phyloP scores from a whole-genome alignment of 805 yeast genomes.

The Ogataea corticis region DNA sequence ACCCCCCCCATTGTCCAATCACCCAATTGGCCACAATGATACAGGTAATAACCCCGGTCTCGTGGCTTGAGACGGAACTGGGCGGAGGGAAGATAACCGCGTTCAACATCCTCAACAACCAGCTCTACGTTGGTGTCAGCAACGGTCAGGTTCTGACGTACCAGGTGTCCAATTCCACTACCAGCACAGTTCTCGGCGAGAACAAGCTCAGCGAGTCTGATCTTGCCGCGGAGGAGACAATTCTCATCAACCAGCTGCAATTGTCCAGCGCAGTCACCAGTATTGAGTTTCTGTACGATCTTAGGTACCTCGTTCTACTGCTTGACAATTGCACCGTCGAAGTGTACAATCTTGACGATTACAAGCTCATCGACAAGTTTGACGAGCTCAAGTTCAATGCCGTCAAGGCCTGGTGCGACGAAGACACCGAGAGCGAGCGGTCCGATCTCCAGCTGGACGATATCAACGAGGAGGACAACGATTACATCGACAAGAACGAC shows the following conservation, averaged over 20 bases:
- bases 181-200: background rate
- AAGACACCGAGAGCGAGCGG: constrained; percentile 5
- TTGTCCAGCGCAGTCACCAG: constrained; percentile 29
- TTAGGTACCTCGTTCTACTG: constrained; percentile 33
- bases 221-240: constrained; percentile 19
- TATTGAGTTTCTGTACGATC: constrained; percentile 33
- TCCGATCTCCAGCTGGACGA: constrained; percentile 11
- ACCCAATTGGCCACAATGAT: constrained; percentile 14
- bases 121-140: constrained; percentile 24
- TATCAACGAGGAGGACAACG: constrained; percentile 26
- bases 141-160: constrained; percentile 22
- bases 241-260: constrained; percentile 15
- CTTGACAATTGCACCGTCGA: constrained; percentile 33
- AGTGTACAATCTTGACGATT: constrained; percentile 33
- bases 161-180: constrained; percentile 17
- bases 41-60: constrained; percentile 18
- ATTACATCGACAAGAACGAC: constrained; percentile 19
- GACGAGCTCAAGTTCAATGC: constrained; percentile 35
- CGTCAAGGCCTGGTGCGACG: constrained; percentile 27
- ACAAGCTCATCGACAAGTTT: constrained; percentile 32
- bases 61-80: constrained; percentile 16
- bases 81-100: constrained; percentile 19
- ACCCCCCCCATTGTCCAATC: background rate
- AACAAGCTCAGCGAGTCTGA: constrained; percentile 2
- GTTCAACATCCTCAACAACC: constrained; percentile 17